Percentiles rank a stretch among this genome's conserved stretches.
These are phyloP conservation scores for Passiflora organensis DNA, from an alignment of 345 rosid species.

Conservation along the genomic window DNA sequence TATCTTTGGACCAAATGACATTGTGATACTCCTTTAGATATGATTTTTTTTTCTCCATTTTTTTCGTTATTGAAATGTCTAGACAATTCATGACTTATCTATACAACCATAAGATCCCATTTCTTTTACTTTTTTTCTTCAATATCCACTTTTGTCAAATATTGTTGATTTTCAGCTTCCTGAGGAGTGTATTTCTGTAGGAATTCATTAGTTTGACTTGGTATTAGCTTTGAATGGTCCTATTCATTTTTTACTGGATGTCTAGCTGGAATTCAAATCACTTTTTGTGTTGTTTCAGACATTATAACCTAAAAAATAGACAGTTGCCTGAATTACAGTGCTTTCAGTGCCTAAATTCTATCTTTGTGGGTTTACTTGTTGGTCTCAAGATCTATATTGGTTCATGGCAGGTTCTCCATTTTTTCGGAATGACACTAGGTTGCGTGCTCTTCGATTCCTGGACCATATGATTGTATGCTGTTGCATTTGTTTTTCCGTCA, in stretches of 20 bases:
- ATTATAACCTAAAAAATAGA: too few relatives aligned
- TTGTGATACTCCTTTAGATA: not conserved
- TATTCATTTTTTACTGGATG: not conserved
- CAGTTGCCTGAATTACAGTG: too few relatives aligned
- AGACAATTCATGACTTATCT: too few relatives aligned
- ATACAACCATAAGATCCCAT: too few relatives aligned
- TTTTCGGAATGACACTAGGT: constrained; percentile 85
- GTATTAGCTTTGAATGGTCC: too few relatives aligned
- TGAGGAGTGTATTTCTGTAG: too few relatives aligned
- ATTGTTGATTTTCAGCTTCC: too few relatives aligned
- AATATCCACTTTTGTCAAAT: too few relatives aligned
- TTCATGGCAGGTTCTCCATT: constrained; percentile 66
- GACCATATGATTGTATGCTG: constrained; percentile 93
- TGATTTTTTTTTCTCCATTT: not conserved
- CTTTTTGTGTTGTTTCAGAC: too few relatives aligned
- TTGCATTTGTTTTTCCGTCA: constrained; percentile 15
- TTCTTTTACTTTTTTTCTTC: too few relatives aligned
- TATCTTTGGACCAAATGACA: too few relatives aligned
- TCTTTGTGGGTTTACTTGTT: constrained; percentile 4
- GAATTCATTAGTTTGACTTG: too few relatives aligned
- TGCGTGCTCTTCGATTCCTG: constrained; percentile 99
- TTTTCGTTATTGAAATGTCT: not conserved
- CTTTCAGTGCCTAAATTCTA: not conserved
- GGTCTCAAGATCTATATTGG: constrained; percentile 12
- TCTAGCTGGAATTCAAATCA: not conserved